Evolutionary conservation across 805 yeast species (phyloP).

Genomic region (Ogataea chonburiensis): DNA sequence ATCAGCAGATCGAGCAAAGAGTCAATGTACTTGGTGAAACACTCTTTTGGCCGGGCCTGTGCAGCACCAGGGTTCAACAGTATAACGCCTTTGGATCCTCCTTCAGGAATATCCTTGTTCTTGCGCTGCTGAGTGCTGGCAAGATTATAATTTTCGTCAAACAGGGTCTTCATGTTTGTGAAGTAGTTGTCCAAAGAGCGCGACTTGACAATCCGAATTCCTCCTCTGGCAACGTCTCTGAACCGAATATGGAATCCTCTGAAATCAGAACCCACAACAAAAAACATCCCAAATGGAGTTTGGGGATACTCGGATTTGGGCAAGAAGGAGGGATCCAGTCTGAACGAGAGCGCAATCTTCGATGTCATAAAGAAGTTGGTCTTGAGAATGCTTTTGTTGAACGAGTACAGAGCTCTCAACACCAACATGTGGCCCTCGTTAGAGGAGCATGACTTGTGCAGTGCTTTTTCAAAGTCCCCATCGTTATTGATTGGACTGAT

Average conservation of each 20-base stretch:
- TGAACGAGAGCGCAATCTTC: constrained; percentile 91
- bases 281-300: constrained; percentile 90
- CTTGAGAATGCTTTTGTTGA: constrained; percentile 84
- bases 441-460: constrained; percentile 71
- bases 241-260: constrained; percentile 97
- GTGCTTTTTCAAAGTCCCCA: constrained; percentile 67
- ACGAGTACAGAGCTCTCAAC: constrained; percentile 74
- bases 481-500: constrained; percentile 72
- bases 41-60: constrained; percentile 75
- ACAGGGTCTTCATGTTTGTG: constrained; percentile 79
- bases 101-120: constrained; percentile 98
- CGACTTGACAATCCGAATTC: constrained; percentile 91
- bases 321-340: constrained; percentile 82
- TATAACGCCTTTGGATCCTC: constrained; percentile 97
- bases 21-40: constrained; percentile 92
- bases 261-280: constrained; percentile 93
- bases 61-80: constrained; percentile 69
- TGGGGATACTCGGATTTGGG: constrained; percentile 88
- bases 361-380: constrained; percentile 93
- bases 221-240: constrained; percentile 97
- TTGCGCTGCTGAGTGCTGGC: constrained; percentile 96
- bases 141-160: constrained; percentile 94
- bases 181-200: constrained; percentile 82
- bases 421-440: constrained; percentile 79
- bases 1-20: constrained; percentile 82